phyloP scores from a whole-genome alignment of 116 monocot genomes.

The Posidonia oceanica region DNA sequence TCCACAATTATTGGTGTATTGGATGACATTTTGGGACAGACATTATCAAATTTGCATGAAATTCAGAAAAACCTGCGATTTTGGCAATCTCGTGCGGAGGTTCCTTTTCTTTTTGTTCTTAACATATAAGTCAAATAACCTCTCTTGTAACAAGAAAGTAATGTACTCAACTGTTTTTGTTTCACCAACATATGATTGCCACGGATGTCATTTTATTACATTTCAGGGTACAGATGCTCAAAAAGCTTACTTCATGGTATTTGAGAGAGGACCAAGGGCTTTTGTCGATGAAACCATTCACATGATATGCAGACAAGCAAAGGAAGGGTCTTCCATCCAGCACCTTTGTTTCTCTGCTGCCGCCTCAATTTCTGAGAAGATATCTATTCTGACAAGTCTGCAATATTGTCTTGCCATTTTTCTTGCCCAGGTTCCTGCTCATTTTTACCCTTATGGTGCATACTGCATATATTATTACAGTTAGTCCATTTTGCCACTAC shows the following conservation, averaged over 20 bases:
- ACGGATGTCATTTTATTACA: too few relatives aligned
- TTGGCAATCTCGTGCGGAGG: slow-evolving; percentile 84
- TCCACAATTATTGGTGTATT: slow-evolving; percentile 38
- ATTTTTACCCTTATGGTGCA: not conserved
- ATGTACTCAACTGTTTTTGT: too few relatives aligned
- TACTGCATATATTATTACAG: not conserved
- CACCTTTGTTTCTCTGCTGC: slow-evolving; percentile 53
- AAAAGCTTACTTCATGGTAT: slow-evolving; percentile 85
- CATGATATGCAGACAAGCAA: slow-evolving; percentile 28
- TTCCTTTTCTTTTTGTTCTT: slow-evolving; percentile 13
- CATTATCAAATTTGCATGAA: slow-evolving; percentile 46
- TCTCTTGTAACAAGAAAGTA: not conserved
- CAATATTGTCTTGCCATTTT: slow-evolving; percentile 63
- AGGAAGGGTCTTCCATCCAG: slow-evolving; percentile 41
- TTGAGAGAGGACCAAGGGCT: slow-evolving; percentile 83
- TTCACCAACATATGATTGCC: too few relatives aligned
- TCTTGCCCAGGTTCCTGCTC: slow-evolving; percentile 63
- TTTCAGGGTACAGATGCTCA: slow-evolving; percentile 61
- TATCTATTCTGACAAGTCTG: slow-evolving; percentile 48
- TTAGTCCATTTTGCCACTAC: too few relatives aligned
- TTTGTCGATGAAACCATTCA: slow-evolving; percentile 52
- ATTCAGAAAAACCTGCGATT: slow-evolving; percentile 77
- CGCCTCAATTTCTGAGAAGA: slow-evolving; percentile 48
- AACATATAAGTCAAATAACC: not conserved
- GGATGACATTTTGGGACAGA: slow-evolving; percentile 58